Base-by-base conservation (phyloP, 2,329 filamentous ascomycete genomes). In the Penicillium sp. region DNA sequence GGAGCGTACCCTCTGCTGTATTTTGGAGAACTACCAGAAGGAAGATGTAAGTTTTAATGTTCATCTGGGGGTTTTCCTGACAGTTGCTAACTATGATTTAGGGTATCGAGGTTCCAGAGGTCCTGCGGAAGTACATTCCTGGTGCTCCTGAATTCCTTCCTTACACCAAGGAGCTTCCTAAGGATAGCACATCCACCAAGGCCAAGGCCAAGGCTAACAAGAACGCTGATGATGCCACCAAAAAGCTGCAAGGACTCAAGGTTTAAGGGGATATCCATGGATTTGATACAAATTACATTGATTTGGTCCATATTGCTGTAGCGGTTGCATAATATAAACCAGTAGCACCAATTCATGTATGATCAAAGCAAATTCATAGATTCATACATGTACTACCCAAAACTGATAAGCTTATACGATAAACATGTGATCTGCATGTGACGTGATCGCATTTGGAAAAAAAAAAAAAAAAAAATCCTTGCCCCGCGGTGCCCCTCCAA, bases 1-100 rank as follows among this genome's bases (percentile, higher is more conserved):
- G 1, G 92, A 96, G 70, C 84, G 93, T 70, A 91, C 93, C 0
- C 81, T 97, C 46, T 97, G 94, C 81, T 97, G 93, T 72, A 81
- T 99, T 40, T 83, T 99, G 36, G 94, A 99, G 78, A 99, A 97
- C 77, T 97, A 93, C 76, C 94, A 99, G 79, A 94, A 87, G 0
- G 86, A 91, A 68, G 89, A 93, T 63, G 87, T 87, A 75, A 74
- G 83, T 73, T 6, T 23, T 13, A 40, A 34, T 26, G 27, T 27
- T 18, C 11, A 34, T 41, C 16, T 36, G 35, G 38, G 45, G 19
- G 27, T 35, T 47, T 56, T 18, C 16, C 19, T 10, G 14, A 34
- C 19, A 34, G 27, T 43, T 16, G 52, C 62, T 71, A 53, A 71
- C 48, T 38, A 34, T 13, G 10, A 32, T 54, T 19, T 58, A 90